Conservation (phyloP, 1,284 basidiomycete genomes). For the Coniophora puteana region DNA sequence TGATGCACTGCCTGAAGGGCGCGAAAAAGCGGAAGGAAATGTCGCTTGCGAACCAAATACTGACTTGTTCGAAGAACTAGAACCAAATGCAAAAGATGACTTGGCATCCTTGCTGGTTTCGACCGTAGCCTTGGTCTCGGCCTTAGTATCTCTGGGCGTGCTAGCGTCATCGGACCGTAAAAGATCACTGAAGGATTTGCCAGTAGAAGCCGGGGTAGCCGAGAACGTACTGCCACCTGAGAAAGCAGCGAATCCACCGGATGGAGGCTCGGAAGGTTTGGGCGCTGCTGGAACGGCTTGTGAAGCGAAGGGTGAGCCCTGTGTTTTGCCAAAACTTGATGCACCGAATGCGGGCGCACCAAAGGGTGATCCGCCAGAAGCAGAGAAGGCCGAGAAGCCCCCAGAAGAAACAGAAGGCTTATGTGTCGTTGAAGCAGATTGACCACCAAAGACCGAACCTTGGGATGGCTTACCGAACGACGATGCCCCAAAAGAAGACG, state of each 20-base stretch:
- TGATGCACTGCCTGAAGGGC: no score
- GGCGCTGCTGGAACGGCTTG: no score
- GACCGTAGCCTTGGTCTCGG: constrained; percentile 11
- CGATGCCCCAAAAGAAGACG: constrained; percentile 19
- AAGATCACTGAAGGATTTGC: no score
- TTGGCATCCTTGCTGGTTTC: constrained; percentile 32
- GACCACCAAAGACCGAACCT: constrained; percentile 16
- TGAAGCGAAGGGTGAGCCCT: constrained; percentile 12
- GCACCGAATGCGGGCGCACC: constrained; percentile 35
- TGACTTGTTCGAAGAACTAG: constrained; percentile 12
- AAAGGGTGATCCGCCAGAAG: constrained; percentile 30
- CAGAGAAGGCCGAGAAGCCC: constrained; percentile 24
- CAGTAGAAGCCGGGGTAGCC: no score
- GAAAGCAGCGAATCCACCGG: no score
- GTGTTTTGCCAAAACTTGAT: constrained; percentile 16
- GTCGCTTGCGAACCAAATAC: constrained; percentile 1
- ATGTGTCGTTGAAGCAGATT: constrained; percentile 7
- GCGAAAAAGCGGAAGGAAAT: constrained; percentile 32
- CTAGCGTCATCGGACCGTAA: constrained; percentile 20
- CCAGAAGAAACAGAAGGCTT: constrained; percentile 11
- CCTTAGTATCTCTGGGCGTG: constrained; percentile 8
- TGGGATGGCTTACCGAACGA: constrained; percentile 31
- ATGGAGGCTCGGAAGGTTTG: no score
- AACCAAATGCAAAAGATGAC: constrained; percentile 38
- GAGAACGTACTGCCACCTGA: no score